These are phyloP conservation scores for Athelia sp. DNA, from an alignment of 1,284 basidiomycete genomes.

Conservation along the genomic window DNA sequence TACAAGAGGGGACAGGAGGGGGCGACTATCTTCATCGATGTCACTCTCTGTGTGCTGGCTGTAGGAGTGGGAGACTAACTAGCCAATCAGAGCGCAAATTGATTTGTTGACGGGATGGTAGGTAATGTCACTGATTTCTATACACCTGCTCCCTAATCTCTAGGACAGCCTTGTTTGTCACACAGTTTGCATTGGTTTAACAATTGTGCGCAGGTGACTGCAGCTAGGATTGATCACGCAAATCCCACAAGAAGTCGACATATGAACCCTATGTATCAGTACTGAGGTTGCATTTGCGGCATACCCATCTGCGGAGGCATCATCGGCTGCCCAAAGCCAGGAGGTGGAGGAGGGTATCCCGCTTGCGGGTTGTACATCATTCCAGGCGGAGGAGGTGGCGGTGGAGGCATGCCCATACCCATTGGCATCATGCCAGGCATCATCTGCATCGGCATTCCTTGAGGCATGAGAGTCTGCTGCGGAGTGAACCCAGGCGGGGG, in stretches of 20 bases:
- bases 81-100: too few species aligned
- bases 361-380: slow-evolving; percentile 41
- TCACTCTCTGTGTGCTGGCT: too few species aligned
- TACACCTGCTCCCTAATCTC: too few species aligned
- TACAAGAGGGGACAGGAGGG: too few species aligned
- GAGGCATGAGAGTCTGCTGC: slow-evolving; percentile 59
- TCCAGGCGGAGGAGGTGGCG: slow-evolving; percentile 38
- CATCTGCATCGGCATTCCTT: slow-evolving; percentile 22
- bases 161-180: too few species aligned
- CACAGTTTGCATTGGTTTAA: too few species aligned
- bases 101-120: too few species aligned
- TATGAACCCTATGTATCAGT: slow-evolving; percentile 13
- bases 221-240: background rate
- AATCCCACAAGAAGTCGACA: slow-evolving; percentile 13
- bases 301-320: slow-evolving; percentile 20
- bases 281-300: slow-evolving; percentile 25
- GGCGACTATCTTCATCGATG: too few species aligned
- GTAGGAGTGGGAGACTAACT: too few species aligned
- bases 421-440: slow-evolving; percentile 45
- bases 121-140: too few species aligned
- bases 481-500: slow-evolving; percentile 68
- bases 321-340: slow-evolving; percentile 41
- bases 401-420: slow-evolving; percentile 30
- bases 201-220: too few species aligned
- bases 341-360: slow-evolving; percentile 53